Evolutionary conservation across 2,329 filamentous ascomycete genomes (phyloP).

Genomic region (Aspergillus udagawae): DNA sequence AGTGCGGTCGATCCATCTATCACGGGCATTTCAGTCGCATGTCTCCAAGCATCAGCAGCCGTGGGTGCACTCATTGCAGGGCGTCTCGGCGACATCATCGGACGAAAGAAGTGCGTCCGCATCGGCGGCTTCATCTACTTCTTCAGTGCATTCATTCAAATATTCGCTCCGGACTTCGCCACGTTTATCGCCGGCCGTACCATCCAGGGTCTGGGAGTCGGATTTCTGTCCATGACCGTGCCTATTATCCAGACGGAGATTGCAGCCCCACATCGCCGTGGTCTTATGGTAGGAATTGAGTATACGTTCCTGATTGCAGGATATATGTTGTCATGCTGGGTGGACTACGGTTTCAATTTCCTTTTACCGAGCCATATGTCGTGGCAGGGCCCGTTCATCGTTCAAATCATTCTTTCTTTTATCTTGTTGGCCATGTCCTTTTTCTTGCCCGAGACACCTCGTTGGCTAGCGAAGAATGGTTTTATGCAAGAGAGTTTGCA

Average conservation of each 20-base stretch:
- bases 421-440: slow-evolving; percentile 34
- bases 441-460: slow-evolving; percentile 37
- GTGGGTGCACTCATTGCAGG: slow-evolving; percentile 33
- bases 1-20: slow-evolving; percentile 32
- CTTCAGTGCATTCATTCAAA: slow-evolving; percentile 35
- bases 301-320: slow-evolving; percentile 36
- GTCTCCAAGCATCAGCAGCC: slow-evolving; percentile 34
- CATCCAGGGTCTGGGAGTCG: slow-evolving; percentile 33
- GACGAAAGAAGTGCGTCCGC: slow-evolving; percentile 34
- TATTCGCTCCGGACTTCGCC: slow-evolving; percentile 32
- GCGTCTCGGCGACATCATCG: slow-evolving; percentile 34
- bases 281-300: slow-evolving; percentile 39
- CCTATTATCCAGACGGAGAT: slow-evolving; percentile 39
- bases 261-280: slow-evolving; percentile 32
- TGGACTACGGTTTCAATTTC: slow-evolving; percentile 38
- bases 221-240: slow-evolving; percentile 34
- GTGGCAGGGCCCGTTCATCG: slow-evolving; percentile 28
- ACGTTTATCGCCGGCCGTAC: slow-evolving; percentile 33
- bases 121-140: slow-evolving; percentile 37
- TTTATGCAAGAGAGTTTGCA: slow-evolving; percentile 38
- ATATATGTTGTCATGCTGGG: slow-evolving; percentile 40
- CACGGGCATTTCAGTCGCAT: slow-evolving; percentile 36
- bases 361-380: slow-evolving; percentile 30
- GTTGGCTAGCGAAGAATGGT: slow-evolving; percentile 41
- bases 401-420: slow-evolving; percentile 32